Evolutionary conservation across 1,284 basidiomycete genomes (phyloP), one percentile per base, ranked within the genome.

Genomic region (Cryptococcus hybrid): DNA sequence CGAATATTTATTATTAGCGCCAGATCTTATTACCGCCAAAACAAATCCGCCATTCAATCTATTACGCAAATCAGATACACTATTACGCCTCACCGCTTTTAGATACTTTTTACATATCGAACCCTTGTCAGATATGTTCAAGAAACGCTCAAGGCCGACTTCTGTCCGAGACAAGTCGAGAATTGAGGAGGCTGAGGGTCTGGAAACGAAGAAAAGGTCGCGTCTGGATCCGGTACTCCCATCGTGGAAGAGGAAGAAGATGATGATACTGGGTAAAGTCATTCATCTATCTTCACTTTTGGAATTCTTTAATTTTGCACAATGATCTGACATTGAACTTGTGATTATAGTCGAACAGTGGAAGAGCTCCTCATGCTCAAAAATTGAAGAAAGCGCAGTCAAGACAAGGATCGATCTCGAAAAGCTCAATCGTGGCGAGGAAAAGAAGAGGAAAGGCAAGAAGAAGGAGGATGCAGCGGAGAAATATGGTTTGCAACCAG

Each of bases 301-400:
- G 40, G 5, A 3, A 30, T 43, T 7, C 24, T 24, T 24, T 24
- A 24, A 35, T 7, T 8, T 6, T 34, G 30, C 8, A 43, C 5
- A 24, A 24, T 24, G 24, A 24, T 24, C 37, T 24, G 40, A 7
- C 11, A n/a, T 11, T 43, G 13, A 35, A 12, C 8, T 6, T 34
- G 30, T 12, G 3, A 3, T 46, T 5, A n/a, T 60, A 76, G 74
- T 37, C 70, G 70, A 45, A 78, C 78, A 2, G 74, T 96, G 35
- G 84, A 89, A 62, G 93, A 98, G 55, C 82, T 98, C 18, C 83
- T 96, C 40, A 87, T 92, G 56, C 79, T 97, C 11, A 85, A 92
- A 42, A 94, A 24, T 24, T 24, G 24, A 84, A 87, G 47, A 86
- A 85, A 63, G 78, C 85, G 7, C 83, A 88, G 49, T 39, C 60